A percentile compares a stretch with the other conserved stretches of the same genome.
These are phyloP conservation scores for Xylaria scruposa DNA, from an alignment of 495 filamentous ascomycete species.

Conservation along the genomic window DNA sequence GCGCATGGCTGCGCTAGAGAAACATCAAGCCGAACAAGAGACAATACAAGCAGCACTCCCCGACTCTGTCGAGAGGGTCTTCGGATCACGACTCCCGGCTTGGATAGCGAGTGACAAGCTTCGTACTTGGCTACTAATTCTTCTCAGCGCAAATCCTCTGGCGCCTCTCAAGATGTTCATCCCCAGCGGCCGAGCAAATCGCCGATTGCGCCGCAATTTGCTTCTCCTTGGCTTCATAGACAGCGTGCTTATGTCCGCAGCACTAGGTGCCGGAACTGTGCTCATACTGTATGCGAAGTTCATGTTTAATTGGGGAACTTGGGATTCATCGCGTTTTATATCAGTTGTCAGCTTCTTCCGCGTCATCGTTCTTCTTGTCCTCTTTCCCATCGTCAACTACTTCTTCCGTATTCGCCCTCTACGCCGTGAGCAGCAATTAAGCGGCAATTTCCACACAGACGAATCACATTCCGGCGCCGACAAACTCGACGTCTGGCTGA, in stretches of 20 bases:
- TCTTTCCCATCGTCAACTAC: slow-evolving; percentile 76
- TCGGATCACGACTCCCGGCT: slow-evolving; percentile 30
- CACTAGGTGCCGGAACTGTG: slow-evolving; percentile 79
- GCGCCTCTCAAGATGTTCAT: slow-evolving; percentile 79
- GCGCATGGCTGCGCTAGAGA: slow-evolving; percentile 71
- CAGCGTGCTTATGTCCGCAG: slow-evolving; percentile 76
- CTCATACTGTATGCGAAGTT: slow-evolving; percentile 80
- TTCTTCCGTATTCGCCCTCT: slow-evolving; percentile 64
- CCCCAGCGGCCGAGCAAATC: slow-evolving; percentile 69
- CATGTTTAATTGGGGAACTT: slow-evolving; percentile 80
- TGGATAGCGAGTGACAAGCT: slow-evolving; percentile 43
- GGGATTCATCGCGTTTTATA: slow-evolving; percentile 78
- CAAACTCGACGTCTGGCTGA: slow-evolving; percentile 74
- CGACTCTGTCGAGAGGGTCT: slow-evolving; percentile 28
- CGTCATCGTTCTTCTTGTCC: slow-evolving; percentile 72
- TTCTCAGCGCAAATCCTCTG: slow-evolving; percentile 63
- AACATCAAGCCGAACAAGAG: slow-evolving; percentile 53
- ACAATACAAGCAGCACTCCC: slow-evolving; percentile 34
- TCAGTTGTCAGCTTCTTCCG: slow-evolving; percentile 76
- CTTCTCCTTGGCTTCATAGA: slow-evolving; percentile 81
- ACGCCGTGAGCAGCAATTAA: slow-evolving; percentile 42
- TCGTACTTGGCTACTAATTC: slow-evolving; percentile 44
- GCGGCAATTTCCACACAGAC: slow-evolving; percentile 32
- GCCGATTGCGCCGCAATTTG: slow-evolving; percentile 75
- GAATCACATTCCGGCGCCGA: slow-evolving; percentile 73